phyloP scores from a whole-genome alignment of 148 eudicot genomes.

The Nepenthes gracilis region DNA sequence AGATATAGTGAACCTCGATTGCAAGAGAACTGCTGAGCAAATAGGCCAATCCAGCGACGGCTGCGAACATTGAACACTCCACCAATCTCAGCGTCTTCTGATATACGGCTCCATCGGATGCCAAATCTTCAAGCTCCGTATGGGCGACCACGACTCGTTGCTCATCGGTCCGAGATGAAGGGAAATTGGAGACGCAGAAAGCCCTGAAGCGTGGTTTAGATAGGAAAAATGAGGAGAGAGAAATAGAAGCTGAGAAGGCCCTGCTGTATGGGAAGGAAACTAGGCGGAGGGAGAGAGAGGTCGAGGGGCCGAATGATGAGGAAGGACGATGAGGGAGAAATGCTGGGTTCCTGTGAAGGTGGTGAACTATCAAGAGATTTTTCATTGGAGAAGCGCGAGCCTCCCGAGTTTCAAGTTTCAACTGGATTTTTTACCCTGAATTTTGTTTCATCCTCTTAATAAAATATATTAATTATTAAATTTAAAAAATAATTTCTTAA shows the following conservation, averaged over 20 bases:
- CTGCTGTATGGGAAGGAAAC: conserved; percentile 1
- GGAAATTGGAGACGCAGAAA: conserved; percentile 14
- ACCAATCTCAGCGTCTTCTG: conserved; percentile 73
- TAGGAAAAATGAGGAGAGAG: conserved; percentile 5
- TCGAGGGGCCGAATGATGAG: too few relatives aligned
- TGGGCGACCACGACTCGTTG: not conserved
- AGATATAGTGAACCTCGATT: conserved; percentile 42
- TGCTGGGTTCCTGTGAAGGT: not conserved
- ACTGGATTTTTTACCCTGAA: too few relatives aligned
- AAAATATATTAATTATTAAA: too few relatives aligned
- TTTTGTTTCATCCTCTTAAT: too few relatives aligned
- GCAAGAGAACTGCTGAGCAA: conserved; percentile 79
- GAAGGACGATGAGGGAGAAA: not conserved
- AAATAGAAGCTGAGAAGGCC: conserved; percentile 4
- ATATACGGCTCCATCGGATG: conserved; percentile 50
- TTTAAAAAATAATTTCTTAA: too few relatives aligned
- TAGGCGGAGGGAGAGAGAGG: conserved; percentile 4
- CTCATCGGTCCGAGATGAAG: conserved; percentile 12
- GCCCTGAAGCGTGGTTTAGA: conserved; percentile 5
- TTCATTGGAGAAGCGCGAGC: not conserved
- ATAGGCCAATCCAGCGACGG: conserved; percentile 69
- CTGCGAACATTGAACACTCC: conserved; percentile 92
- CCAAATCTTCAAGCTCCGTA: conserved; percentile 44
- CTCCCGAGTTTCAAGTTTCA: too few relatives aligned
- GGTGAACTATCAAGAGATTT: conserved; percentile 8